Base-by-base conservation (phyloP, 768 basidiomycete species). In the Boletus patriciae region DNA sequence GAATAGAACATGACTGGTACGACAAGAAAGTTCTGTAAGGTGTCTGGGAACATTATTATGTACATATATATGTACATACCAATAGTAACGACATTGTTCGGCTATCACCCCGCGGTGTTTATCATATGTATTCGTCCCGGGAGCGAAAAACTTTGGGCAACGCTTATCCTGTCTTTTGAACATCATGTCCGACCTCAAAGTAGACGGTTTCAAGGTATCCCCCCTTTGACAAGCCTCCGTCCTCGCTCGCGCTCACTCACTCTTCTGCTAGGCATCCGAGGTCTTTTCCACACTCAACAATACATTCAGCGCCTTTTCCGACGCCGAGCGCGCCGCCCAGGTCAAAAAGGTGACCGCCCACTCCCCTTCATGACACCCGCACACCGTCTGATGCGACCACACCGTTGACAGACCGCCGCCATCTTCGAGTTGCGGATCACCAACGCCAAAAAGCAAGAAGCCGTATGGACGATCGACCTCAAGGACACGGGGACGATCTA, bases 381-480 rank as follows among this genome's bases (percentile, higher is more conserved):
- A 10, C 11, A 31, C 43, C 25, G 43, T 25, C 43, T 44, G 13
- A 37, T 19, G 2, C 13, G 9, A 33, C 3, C 2, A 6, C 18
- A 23, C 33, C 18, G 10, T 6, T 3, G 9, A 5, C 23, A 92
- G 93, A 88, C 87, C 48, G 92, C 90, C 64, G 93, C 90, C 59
- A 83, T 95, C 67, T 94, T 97, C 70, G 88, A 94, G 72, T 77
- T 97, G 41, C 83, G 84, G 50, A 81, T 96, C 62, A 83, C 85
- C 70, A 92, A 94, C 67, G 79, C 73, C 29, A 77, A 81, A 16
- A 88, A 87, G 56, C 78, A 89, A 72, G 84, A 84, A 59, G 88
- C 77, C 19, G 80, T 80, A 44, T 97, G 93, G 93, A 94, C 93
- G 8, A 92, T 98, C 64, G 95, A 98, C 78, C 67, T 96, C 68